Evolutionary conservation across 805 yeast species (phyloP), one percentile per base, ranked within the genome.

Genomic region (Maudiozyma bulderi): DNA sequence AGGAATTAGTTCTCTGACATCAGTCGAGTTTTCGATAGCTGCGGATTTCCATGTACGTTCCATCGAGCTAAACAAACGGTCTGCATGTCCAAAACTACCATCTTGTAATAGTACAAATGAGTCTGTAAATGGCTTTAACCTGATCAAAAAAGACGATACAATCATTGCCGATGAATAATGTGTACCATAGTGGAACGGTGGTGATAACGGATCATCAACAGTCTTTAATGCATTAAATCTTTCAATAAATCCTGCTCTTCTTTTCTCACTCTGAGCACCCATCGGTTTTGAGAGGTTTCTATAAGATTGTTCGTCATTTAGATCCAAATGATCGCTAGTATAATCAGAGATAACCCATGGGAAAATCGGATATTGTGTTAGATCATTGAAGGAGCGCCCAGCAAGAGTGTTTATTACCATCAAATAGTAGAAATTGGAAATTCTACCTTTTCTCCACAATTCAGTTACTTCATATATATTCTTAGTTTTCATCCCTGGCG

Each of bases 121-220:
- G 47, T 84, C 86, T 2, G 84, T 91, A 65, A 80, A 86, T 0
- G 96, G 96, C 53, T 82, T 77, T 29, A 88, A 57, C 45, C 96
- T 71, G 38, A 88, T 86, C 54, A 88, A 64, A 56, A 77, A 88
- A 0, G 93, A 84, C 0, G 95, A 76, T 2, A 87, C 95, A 59
- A 88, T 87, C 96, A 88, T 89, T 0, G 96, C 95, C 0, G 95
- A 86, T 0, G 95, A 87, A 61, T 88, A 88, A 63, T 88, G 96
- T 0, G 96, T 89, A 2, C 96, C 96, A 59, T 88, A 88, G 62
- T 88, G 95, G 64, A 88, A 88, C 0, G 95, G 86, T 0, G 89
- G 88, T 0, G 87, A 71, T 5, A 68, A 59, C 0, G 66, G 71
- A 53, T 84, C 89, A 14, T 75, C 57, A 49, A 88, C 68, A 47